Evolutionary conservation across 2,329 filamentous ascomycete species (phyloP).

Genomic region (Remersonia thermophila): DNA sequence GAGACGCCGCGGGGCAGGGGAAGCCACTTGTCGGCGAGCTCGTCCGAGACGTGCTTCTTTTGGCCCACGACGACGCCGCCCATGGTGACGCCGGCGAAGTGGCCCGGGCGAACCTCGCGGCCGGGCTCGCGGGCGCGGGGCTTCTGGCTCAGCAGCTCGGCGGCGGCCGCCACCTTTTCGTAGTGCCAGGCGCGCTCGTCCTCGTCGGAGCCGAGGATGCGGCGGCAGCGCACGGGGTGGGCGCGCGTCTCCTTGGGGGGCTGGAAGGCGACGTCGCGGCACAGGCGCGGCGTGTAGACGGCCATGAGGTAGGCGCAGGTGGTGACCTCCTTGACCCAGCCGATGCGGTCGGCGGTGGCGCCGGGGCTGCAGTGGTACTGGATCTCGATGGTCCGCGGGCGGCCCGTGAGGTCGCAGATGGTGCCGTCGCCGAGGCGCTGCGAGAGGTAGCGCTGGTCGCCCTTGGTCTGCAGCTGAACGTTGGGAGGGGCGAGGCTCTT

Average conservation of each 20-base stretch:
- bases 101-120: slow-evolving; percentile 10
- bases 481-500: slow-evolving; percentile 25
- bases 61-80: slow-evolving; percentile 43
- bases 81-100: slow-evolving; percentile 27
- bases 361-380: slow-evolving; percentile 70
- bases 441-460: slow-evolving; percentile 74
- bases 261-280: slow-evolving; percentile 74
- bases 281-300: slow-evolving; percentile 77
- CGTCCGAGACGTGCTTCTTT: slow-evolving; percentile 30
- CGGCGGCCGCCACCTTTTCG: slow-evolving; percentile 27
- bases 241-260: slow-evolving; percentile 67
- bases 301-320: slow-evolving; percentile 92
- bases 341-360: slow-evolving; percentile 60
- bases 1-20: background rate
- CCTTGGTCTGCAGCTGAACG: slow-evolving; percentile 66
- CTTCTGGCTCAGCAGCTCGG: slow-evolving; percentile 23
- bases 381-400: slow-evolving; percentile 72
- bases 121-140: slow-evolving; percentile 12
- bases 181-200: slow-evolving; percentile 29
- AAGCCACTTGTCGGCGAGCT: background rate
- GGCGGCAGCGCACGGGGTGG: slow-evolving; percentile 63
- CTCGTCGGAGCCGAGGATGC: slow-evolving; percentile 48
- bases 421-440: slow-evolving; percentile 72
- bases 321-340: slow-evolving; percentile 84
- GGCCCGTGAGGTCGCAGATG: slow-evolving; percentile 72